Percentiles rank a stretch among this genome's conserved stretches.
Conservation (phyloP, 2,329 filamentous ascomycete genomes). For the Diaporthe aspalathi region DNA sequence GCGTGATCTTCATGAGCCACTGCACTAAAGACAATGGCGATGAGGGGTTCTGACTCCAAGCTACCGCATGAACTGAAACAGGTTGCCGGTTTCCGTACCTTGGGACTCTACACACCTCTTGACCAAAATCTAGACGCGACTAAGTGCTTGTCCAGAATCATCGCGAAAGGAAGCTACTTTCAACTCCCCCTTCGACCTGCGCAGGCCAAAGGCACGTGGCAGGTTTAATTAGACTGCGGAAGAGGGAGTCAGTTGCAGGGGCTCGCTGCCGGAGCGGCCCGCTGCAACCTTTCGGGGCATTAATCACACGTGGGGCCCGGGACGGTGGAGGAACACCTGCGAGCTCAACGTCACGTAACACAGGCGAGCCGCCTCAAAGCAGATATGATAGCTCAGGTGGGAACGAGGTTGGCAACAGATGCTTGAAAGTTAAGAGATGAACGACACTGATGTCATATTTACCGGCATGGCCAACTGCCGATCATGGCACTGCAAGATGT, state of each 20-base stretch:
- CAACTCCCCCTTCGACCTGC: not conserved
- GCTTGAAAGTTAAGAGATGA: not conserved
- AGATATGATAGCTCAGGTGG: not conserved
- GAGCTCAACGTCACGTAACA: slow-evolving; percentile 24
- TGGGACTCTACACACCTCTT: not conserved
- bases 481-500: not conserved
- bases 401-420: not conserved
- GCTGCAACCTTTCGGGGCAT: slow-evolving; percentile 22
- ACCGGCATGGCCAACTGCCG: not conserved
- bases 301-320: slow-evolving; percentile 28
- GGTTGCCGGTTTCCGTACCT: not conserved
- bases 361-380: not conserved
- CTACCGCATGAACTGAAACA: slow-evolving; percentile 4
- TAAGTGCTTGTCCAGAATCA: too few relatives aligned
- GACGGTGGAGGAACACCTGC: slow-evolving; percentile 14
- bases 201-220: not conserved
- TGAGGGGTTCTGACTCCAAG: slow-evolving; percentile 13
- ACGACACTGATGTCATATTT: not conserved
- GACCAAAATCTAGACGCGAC: not conserved
- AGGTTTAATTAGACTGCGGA: not conserved
- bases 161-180: not conserved
- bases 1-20: not conserved
- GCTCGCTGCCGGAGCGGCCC: slow-evolving; percentile 19
- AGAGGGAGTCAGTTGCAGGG: slow-evolving; percentile 1
- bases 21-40: not conserved